Evolutionary conservation across 768 basidiomycete species (phyloP).

Genomic region (Suillus discolor): DNA sequence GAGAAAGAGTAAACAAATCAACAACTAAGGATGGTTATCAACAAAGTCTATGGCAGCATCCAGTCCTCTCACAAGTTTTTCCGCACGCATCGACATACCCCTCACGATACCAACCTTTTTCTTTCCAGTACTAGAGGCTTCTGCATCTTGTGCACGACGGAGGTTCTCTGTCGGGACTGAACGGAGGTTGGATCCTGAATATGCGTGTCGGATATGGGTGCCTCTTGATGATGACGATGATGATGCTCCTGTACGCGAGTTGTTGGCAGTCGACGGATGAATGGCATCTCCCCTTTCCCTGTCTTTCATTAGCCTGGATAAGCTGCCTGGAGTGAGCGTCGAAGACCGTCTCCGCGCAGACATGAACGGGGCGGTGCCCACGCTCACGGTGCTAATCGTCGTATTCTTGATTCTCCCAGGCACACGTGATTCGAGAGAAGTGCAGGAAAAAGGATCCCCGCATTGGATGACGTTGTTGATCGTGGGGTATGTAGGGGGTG

Average conservation of each 20-base stretch:
- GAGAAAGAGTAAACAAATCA: background rate
- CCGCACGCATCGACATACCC: constrained; percentile 36
- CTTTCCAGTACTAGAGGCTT: constrained; percentile 30
- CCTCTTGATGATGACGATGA: constrained; percentile 1
- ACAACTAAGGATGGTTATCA: constrained; percentile 21
- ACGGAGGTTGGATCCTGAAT: constrained; percentile 31
- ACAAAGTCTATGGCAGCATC: constrained; percentile 46
- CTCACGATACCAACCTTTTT: constrained; percentile 32
- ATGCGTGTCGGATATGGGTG: constrained; percentile 20
- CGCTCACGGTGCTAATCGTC: constrained; percentile 28
- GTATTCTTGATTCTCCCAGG: constrained; percentile 15
- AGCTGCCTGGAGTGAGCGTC: constrained; percentile 21
- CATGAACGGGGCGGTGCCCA: constrained; percentile 13
- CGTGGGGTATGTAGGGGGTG: constrained; percentile 22
- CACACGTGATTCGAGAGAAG: constrained; percentile 10
- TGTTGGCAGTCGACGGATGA: constrained; percentile 1
- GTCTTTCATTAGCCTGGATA: constrained; percentile 10
- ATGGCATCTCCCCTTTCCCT: constrained; percentile 12
- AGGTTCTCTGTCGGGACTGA: constrained; percentile 13
- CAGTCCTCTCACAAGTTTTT: constrained; percentile 38
- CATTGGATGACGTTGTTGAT: constrained; percentile 24
- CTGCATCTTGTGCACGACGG: constrained; percentile 8
- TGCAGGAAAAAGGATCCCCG: constrained; percentile 5
- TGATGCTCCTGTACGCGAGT: background rate
- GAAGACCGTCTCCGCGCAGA: constrained; percentile 27